Percentiles rank a stretch among this genome's conserved stretches.
phyloP scores from a whole-genome alignment of 768 basidiomycete genomes.

The Trichaptum fuscoviolaceum region DNA sequence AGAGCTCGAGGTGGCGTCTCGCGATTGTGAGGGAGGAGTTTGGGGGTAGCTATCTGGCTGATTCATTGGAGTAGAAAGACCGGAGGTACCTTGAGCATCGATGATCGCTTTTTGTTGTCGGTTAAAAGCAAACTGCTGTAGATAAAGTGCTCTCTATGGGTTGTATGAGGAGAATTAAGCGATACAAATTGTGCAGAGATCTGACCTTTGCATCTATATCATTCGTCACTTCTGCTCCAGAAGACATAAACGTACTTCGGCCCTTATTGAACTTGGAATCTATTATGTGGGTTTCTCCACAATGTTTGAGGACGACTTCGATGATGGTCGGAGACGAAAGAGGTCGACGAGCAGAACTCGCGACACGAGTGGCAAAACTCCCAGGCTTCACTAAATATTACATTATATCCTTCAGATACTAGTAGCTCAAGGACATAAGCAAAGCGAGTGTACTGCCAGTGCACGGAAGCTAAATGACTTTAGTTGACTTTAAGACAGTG shows the following conservation, averaged over 20 bases:
- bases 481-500: background rate
- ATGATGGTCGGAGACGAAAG: slow-evolving; percentile 10
- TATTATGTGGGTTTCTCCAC: background rate
- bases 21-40: slow-evolving; percentile 52
- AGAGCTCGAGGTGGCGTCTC: slow-evolving; percentile 67
- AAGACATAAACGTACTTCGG: background rate
- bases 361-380: slow-evolving; percentile 1
- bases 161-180: slow-evolving; percentile 24
- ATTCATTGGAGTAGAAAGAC: background rate
- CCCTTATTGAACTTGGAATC: background rate
- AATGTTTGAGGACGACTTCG: slow-evolving; percentile 11
- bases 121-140: background rate
- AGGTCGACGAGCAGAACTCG: slow-evolving; percentile 8
- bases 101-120: background rate
- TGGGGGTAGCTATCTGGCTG: background rate
- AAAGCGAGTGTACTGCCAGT: background rate
- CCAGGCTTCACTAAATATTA: background rate
- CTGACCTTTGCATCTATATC: background rate
- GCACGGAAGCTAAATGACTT: background rate
- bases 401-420: background rate
- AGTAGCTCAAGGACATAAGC: background rate
- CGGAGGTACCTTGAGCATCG: background rate
- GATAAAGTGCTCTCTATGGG: background rate
- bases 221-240: background rate
- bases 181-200: background rate